Base-by-base conservation (phyloP, 352 stramenopile species). In the Pythium pectinolyticum region DNA sequence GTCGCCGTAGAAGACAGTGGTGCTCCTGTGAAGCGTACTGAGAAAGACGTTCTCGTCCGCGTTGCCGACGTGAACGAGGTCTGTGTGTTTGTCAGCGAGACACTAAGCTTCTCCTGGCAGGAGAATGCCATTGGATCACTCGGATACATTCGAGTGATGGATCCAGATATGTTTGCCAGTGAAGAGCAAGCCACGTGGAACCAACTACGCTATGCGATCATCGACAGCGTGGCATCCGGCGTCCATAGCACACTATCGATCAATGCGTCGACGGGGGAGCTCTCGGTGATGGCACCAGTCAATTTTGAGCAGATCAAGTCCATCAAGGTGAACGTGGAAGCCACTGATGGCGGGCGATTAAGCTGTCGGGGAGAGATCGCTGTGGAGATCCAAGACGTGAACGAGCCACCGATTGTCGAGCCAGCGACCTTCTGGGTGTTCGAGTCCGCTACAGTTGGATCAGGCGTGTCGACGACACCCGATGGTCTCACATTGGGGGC, bases 321-420 rank as follows among this genome's bases (percentile, higher is more conserved):
- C 0, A 15, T 75, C 27, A 60, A 27, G 2, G 20, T 62, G 1
- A 58, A 22, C 2, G 54, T 72, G 4, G 55, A 67, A 17, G 61
- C 59, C 1, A 67, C 57, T 2, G 69, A 75, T 20, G 69, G 58
- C n/a, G 69, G 57, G 2, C 32, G 19, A 51, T 30, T 72, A 17
- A 62, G 25, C 20, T 75, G 69, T 39, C 12, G 32, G 9, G 45
- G 40, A 20, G 31, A 48, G 19, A 24, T 72, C 30, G 34, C 41
- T 5, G 25, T 75, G 7, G 5, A 56, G 25, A 70, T 75, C 24
- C 39, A 63, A 25, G 57, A 75, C 37, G 22, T 71, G 0, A 88
- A 88, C 37, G 77, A 88, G 14, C 57, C 75, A 31, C 70, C 79
- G 0, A 51, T 74, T 20, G 63, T 88, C 19, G 41, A 61, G 8